These are phyloP conservation scores for Breynia disticha DNA, from an alignment of 441 rosid genomes.

Conservation along the genomic window DNA sequence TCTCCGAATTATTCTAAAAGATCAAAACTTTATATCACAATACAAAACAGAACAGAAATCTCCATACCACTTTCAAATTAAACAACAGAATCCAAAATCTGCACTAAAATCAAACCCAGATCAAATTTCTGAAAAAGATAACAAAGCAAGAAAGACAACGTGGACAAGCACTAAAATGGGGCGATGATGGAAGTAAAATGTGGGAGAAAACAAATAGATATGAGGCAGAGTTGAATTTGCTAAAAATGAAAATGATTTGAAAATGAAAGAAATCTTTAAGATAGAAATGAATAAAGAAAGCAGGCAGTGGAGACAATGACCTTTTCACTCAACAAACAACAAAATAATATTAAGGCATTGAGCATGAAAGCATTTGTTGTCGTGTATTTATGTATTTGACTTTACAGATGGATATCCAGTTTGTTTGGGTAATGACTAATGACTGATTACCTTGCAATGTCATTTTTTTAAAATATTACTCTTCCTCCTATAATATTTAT, in stretches of 20 bases:
- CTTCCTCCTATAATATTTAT: too few relatives aligned
- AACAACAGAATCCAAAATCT: slow-evolving; percentile 9
- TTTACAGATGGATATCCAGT: too few relatives aligned
- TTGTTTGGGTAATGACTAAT: too few relatives aligned
- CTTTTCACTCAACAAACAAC: background rate
- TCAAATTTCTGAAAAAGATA: background rate
- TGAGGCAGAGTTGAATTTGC: background rate
- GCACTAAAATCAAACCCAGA: slow-evolving; percentile 14
- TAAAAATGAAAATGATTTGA: background rate
- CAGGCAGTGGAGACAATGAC: background rate
- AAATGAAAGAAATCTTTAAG: background rate
- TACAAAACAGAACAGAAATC: background rate
- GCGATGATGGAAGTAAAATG: background rate
- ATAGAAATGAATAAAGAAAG: background rate
- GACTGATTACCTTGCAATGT: too few relatives aligned
- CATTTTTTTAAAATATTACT: too few relatives aligned
- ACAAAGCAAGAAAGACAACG: background rate
- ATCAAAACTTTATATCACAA: background rate
- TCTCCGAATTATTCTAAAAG: background rate
- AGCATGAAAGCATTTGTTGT: too few relatives aligned
- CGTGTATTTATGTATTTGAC: too few relatives aligned
- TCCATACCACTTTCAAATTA: background rate
- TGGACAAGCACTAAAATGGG: background rate
- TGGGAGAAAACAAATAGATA: background rate
- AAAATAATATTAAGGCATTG: too few relatives aligned